Evolutionary conservation across 495 filamentous ascomycete genomes (phyloP).

Genomic region (Tuber umbilicatum): DNA sequence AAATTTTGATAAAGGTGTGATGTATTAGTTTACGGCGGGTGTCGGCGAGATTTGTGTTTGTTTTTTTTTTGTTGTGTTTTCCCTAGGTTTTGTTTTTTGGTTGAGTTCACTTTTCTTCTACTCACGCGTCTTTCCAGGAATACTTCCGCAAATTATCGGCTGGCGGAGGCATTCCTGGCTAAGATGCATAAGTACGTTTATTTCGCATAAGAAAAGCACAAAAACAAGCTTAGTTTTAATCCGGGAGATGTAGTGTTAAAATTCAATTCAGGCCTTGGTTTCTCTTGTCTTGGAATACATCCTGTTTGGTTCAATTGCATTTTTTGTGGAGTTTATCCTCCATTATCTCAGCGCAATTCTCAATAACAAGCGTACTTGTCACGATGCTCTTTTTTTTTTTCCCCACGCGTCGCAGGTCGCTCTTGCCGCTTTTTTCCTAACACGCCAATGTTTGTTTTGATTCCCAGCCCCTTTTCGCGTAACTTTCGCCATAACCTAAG

Average conservation of each 20-base stretch:
- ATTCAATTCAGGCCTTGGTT: neutral
- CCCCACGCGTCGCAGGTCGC: neutral
- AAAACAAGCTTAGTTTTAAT: constrained; percentile 6
- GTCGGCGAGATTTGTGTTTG: neutral
- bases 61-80: constrained; percentile 1
- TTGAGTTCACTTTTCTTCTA: neutral
- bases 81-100: neutral
- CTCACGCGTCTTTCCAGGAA: too few relatives aligned
- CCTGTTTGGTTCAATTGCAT: neutral
- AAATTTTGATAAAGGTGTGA: constrained; percentile 26
- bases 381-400: neutral
- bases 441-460: constrained; percentile 2
- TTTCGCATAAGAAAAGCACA: neutral
- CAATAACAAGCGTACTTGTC: neutral
- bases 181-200: too few relatives aligned
- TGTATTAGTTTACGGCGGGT: neutral
- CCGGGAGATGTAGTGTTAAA: constrained; percentile 3
- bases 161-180: too few relatives aligned
- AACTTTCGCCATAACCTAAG: neutral
- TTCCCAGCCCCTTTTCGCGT: neutral
- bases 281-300: neutral
- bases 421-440: neutral
- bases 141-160: too few relatives aligned
- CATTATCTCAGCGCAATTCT: neutral
- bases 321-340: neutral